A percentile compares a stretch with the other conserved stretches of the same genome.
phyloP scores from a whole-genome alignment of 805 yeast species.

The Hanseniaspora pseudoguilliermondii region DNA sequence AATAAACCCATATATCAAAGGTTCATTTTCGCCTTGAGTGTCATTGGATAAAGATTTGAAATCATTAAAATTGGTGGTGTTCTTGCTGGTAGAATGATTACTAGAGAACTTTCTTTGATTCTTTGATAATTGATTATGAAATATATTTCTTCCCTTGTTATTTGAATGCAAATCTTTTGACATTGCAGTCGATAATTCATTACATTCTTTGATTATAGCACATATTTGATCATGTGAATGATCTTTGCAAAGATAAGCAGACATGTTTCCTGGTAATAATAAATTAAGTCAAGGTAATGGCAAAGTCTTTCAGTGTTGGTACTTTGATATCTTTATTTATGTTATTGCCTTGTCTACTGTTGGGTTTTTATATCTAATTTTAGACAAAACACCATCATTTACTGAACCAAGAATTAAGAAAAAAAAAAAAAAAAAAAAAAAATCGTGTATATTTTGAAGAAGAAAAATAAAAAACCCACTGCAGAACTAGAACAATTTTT shows the following conservation, averaged over 20 bases:
- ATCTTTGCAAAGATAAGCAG: slow-evolving; percentile 14
- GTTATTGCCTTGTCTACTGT: no score
- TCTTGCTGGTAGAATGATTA: not conserved
- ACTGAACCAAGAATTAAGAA: no score
- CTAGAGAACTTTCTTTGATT: not conserved
- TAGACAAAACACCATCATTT: no score
- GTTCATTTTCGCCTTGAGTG: slow-evolving; percentile 34
- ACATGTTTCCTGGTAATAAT: not conserved
- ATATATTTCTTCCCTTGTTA: not conserved
- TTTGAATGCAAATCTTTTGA: not conserved
- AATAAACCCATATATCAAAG: slow-evolving; percentile 64
- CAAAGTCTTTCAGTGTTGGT: no score
- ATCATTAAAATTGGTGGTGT: slow-evolving; percentile 15
- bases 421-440: no score
- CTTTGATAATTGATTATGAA: not conserved
- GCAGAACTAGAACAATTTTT: no score
- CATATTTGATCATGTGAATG: slow-evolving; percentile 60
- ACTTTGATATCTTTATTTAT: no score
- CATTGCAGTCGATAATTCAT: slow-evolving; percentile 76
- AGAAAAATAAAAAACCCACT: no score
- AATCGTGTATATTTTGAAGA: no score
- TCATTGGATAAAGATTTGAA: slow-evolving; percentile 10
- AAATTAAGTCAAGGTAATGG: no score
- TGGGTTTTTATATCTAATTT: no score
- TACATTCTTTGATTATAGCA: slow-evolving; percentile 78